A percentile compares a stretch with the other conserved stretches of the same genome.
Conservation (phyloP, 1,284 basidiomycete species). For the Leccinum pachyderme region DNA sequence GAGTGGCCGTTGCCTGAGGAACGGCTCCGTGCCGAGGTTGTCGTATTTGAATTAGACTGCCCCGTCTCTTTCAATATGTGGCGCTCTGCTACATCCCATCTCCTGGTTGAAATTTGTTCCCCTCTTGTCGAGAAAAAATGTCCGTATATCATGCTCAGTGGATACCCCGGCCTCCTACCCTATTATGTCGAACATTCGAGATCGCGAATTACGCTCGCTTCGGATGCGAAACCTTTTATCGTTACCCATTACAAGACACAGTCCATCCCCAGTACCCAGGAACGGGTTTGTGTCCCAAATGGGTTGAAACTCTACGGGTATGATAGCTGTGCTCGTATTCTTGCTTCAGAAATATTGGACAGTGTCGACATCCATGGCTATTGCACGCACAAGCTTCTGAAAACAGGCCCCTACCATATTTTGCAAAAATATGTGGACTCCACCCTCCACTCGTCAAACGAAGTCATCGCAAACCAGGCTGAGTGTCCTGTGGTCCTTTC, state of each 20-base stretch:
- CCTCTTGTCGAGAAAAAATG: neutral
- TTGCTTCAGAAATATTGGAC: slow-evolving; percentile 11
- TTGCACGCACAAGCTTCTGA: slow-evolving; percentile 33
- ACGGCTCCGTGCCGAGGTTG: slow-evolving; percentile 22
- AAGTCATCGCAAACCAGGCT: slow-evolving; percentile 41
- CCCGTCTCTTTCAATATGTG: slow-evolving; percentile 43
- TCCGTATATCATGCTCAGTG: slow-evolving; percentile 14
- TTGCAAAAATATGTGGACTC: slow-evolving; percentile 38
- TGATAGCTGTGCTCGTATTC: slow-evolving; percentile 10
- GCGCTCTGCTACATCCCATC: slow-evolving; percentile 41
- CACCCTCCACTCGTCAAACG: slow-evolving; percentile 43
- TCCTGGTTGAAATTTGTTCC: slow-evolving; percentile 37
- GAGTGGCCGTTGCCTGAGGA: slow-evolving; percentile 50
- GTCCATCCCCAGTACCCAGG: slow-evolving; percentile 26
- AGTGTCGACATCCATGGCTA: slow-evolving; percentile 14
- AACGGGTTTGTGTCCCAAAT: slow-evolving; percentile 36
- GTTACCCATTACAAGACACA: slow-evolving; percentile 36
- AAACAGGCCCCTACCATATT: slow-evolving; percentile 32
- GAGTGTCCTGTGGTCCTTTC: slow-evolving; percentile 37
- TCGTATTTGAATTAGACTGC: slow-evolving; percentile 45
- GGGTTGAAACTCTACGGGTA: slow-evolving; percentile 29
- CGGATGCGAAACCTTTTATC: slow-evolving; percentile 40
- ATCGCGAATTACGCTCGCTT: slow-evolving; percentile 38
- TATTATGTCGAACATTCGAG: slow-evolving; percentile 14
- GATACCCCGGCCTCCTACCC: slow-evolving; percentile 7